These are phyloP conservation scores for Solanum rostratum DNA, from an alignment of 257 asterid species.

Conservation along the genomic window DNA sequence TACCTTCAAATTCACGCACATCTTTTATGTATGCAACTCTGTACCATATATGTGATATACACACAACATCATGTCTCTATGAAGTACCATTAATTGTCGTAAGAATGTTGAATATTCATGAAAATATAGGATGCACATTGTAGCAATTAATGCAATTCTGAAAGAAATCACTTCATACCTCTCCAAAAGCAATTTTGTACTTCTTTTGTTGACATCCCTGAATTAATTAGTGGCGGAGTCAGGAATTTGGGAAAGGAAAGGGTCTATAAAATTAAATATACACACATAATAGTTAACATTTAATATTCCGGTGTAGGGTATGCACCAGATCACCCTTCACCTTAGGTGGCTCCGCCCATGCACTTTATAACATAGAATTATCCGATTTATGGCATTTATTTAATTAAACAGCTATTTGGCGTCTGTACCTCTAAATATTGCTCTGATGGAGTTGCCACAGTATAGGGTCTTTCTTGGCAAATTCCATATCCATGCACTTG, in stretches of 20 bases:
- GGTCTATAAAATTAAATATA: not conserved
- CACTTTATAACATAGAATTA: not conserved
- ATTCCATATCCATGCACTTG: slow-evolving; percentile 2
- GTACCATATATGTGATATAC: not conserved
- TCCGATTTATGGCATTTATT: not conserved
- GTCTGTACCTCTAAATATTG: slow-evolving; percentile 23
- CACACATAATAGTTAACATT: not conserved
- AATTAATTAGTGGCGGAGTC: not conserved
- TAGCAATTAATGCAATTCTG: not conserved
- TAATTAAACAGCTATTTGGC: not conserved
- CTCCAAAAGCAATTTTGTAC: slow-evolving; percentile 13
- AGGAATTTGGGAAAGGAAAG: not conserved
- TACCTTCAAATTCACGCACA: no score
- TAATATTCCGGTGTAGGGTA: not conserved
- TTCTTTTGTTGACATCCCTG: slow-evolving; percentile 17
- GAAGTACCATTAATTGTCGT: not conserved
- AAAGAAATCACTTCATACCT: slow-evolving; percentile 9
- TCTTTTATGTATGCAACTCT: not conserved
- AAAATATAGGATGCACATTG: not conserved
- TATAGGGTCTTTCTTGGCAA: slow-evolving; percentile 10
- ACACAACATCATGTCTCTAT: not conserved
- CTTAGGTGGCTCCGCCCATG: not conserved
- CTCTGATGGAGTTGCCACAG: slow-evolving; percentile 14
- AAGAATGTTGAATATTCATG: not conserved
- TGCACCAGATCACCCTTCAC: not conserved